Conservation (phyloP, 2,329 filamentous ascomycete genomes). For the Fusarium tupiense region DNA sequence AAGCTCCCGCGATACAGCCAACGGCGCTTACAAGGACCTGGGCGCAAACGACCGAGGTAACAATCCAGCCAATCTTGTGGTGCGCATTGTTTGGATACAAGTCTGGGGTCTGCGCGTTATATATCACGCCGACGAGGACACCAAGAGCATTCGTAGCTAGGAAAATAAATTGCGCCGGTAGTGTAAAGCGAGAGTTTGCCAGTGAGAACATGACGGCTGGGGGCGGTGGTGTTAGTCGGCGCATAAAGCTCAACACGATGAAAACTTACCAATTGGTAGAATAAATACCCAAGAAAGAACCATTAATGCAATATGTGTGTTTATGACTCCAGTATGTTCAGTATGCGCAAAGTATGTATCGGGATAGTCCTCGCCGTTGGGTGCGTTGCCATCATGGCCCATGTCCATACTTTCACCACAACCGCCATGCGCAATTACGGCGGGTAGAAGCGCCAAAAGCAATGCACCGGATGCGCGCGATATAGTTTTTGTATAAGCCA, state of each 20-base stretch:
- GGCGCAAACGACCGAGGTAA: conserved; percentile 74
- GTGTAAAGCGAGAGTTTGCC: conserved; percentile 77
- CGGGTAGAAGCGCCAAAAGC: conserved; percentile 26
- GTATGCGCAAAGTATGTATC: conserved; percentile 69
- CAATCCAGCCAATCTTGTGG: conserved; percentile 86
- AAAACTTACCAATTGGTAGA: conserved; percentile 73
- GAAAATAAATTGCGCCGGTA: conserved; percentile 76
- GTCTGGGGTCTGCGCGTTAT: conserved; percentile 84
- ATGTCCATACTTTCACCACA: conserved; percentile 23
- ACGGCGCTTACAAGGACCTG: conserved; percentile 77
- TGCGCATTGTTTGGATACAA: conserved; percentile 90
- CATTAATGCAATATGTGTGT: conserved; percentile 78
- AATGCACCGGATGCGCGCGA: background rate
- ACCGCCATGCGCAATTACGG: conserved; percentile 27
- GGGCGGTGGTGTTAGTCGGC: conserved; percentile 9
- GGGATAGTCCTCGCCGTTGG: conserved; percentile 48
- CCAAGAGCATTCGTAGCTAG: conserved; percentile 70
- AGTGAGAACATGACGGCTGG: conserved; percentile 87
- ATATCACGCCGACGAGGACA: conserved; percentile 72
- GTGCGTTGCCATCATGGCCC: conserved; percentile 14
- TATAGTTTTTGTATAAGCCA: background rate
- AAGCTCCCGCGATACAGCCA: conserved; percentile 61
- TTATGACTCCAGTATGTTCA: conserved; percentile 65
- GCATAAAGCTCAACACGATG: background rate
- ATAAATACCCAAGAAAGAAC: conserved; percentile 76